Conservation (phyloP, 2,329 filamentous ascomycete genomes). For the Trichoderma gracile region DNA sequence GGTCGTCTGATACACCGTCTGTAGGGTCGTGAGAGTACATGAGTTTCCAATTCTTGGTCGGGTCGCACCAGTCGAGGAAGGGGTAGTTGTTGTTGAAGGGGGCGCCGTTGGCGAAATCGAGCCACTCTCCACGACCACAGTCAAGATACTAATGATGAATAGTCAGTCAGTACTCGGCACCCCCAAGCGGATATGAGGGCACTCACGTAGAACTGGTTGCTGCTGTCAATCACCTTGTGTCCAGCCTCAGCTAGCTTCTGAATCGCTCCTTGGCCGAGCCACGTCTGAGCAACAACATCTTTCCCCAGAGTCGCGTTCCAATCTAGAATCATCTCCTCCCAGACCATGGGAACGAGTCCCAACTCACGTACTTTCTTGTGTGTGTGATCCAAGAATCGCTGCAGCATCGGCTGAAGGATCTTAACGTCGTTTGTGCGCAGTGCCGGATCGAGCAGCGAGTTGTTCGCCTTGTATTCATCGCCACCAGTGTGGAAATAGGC, state of each 20-base stretch:
- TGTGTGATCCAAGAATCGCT: constrained; percentile 71
- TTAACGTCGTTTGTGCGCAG: constrained; percentile 65
- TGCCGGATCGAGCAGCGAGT: constrained; percentile 66
- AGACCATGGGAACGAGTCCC: constrained; percentile 73
- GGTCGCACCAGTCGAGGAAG: constrained; percentile 78
- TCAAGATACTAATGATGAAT: constrained; percentile 65
- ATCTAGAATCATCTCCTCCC: constrained; percentile 81
- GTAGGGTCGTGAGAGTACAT: constrained; percentile 80
- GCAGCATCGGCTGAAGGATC: constrained; percentile 72
- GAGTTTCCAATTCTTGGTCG: constrained; percentile 77
- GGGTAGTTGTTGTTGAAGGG: constrained; percentile 56
- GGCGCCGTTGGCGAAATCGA: constrained; percentile 65
- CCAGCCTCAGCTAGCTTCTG: constrained; percentile 61
- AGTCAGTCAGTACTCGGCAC: neutral
- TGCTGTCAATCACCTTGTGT: constrained; percentile 71
- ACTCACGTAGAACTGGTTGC: constrained; percentile 74
- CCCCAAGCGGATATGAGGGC: neutral
- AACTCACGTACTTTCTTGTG: constrained; percentile 64
- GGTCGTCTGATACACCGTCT: constrained; percentile 59
- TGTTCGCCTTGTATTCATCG: constrained; percentile 78
- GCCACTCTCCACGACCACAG: constrained; percentile 78
- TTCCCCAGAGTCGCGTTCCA: constrained; percentile 74
- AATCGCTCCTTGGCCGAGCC: constrained; percentile 67
- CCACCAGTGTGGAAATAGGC: constrained; percentile 84
- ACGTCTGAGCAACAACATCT: constrained; percentile 76